Evolutionary conservation across 2,329 filamentous ascomycete genomes (phyloP).

Genomic region (Xylaria sp.): DNA sequence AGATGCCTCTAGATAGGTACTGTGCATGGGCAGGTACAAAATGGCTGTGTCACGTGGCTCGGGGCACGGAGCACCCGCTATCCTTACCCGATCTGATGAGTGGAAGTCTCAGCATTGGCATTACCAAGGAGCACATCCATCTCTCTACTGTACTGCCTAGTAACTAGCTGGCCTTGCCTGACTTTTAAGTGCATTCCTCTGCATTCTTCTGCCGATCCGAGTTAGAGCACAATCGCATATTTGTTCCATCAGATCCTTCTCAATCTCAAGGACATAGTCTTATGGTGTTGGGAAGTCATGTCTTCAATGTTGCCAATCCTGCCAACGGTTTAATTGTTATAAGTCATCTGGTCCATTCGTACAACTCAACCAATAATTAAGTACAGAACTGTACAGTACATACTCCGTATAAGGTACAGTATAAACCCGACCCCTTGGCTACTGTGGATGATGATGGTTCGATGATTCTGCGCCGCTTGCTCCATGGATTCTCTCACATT

Average conservation of each 20-base stretch:
- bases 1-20: not conserved
- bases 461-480: constrained; percentile 35
- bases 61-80: constrained; percentile 25
- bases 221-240: constrained; percentile 16
- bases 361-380: constrained; percentile 2
- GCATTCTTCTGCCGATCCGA: constrained; percentile 23
- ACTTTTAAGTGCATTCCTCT: constrained; percentile 21
- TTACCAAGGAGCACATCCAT: constrained; percentile 15
- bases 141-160: not conserved
- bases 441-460: constrained; percentile 39
- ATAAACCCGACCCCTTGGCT: constrained; percentile 32
- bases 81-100: constrained; percentile 29
- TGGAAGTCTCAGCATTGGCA: constrained; percentile 34
- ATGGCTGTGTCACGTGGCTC: constrained; percentile 31
- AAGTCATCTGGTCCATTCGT: constrained; percentile 10
- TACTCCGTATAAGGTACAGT: constrained; percentile 38
- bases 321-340: constrained; percentile 3
- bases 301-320: constrained; percentile 14
- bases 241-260: constrained; percentile 12
- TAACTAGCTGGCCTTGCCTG: constrained; percentile 6
- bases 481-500: constrained; percentile 22
- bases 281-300: constrained; percentile 11
- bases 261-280: constrained; percentile 11
- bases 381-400: constrained; percentile 14
- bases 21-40: not conserved